Base-by-base conservation (phyloP, 768 basidiomycete genomes). In the Podaxis sp. region DNA sequence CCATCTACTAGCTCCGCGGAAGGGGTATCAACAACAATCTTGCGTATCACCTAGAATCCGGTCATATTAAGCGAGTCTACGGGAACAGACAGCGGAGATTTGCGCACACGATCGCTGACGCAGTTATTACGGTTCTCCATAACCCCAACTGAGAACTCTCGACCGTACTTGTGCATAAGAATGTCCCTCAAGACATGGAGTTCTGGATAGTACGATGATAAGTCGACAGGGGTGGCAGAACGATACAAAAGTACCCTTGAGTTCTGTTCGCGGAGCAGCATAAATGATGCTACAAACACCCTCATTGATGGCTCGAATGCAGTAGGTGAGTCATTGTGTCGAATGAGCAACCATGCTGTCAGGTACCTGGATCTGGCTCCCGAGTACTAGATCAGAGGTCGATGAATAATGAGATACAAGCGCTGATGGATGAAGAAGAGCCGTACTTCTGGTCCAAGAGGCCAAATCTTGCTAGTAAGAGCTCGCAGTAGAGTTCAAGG, bases 121-220 rank as follows among this genome's bases (percentile, higher is more conserved):
- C 88, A 87, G 15, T 80, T 79, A 67, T 90, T 87, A 49, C 81
- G 84, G 73, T 96, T 95, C 73, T 95, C 92, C 83, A 95, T 92
- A 2, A 92, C 87, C n/a, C 85, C 83, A 17, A 88, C 67, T 15
- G 95, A 86, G 73, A 93, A 99, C 52, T 95, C 93, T 22, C 96
- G 87, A 17, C 96, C 95, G 72, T 88, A 97, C 77, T 97, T 97
- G 73, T 95, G 92, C 90, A 96, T 92, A 63, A 99, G 83, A 72
- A 98, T 85, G 73, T 99, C 96, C 59, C 97, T 88, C 57, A 98
- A 76, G 40, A 94, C 79, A 67, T 97, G 93, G 42, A 99, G 83
- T 72, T 98, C 95, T 95, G 61, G n/a, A 61, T 53, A 66, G 19
- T 17, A 52, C 6, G 22, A 44, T 8, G 51, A 49, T 33, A 39